Conservation (phyloP, 2,329 filamentous ascomycete genomes). For the Exserohilum rostratum region DNA sequence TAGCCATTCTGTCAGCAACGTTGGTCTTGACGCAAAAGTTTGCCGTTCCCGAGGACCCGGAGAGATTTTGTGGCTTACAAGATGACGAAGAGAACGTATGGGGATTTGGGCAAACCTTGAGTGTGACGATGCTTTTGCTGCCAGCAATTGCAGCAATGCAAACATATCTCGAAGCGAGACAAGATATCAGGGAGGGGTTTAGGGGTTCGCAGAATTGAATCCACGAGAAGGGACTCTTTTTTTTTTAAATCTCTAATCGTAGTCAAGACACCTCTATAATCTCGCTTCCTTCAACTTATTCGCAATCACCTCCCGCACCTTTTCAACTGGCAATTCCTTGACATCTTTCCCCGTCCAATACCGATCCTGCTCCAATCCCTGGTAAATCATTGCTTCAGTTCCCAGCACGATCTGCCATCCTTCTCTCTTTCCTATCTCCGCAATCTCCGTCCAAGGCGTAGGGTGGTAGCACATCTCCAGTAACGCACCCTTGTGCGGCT, state of each 20-base stretch:
- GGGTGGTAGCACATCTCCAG: slow-evolving; percentile 88
- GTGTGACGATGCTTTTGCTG: slow-evolving; percentile 37
- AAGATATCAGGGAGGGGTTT: slow-evolving; percentile 25
- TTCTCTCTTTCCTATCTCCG: slow-evolving; percentile 62
- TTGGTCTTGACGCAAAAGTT: slow-evolving; percentile 40
- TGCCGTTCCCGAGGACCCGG: slow-evolving; percentile 23
- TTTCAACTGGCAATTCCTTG: slow-evolving; percentile 64
- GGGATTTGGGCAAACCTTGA: slow-evolving; percentile 42
- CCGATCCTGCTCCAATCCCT: slow-evolving; percentile 70
- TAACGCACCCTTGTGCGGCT: slow-evolving; percentile 67
- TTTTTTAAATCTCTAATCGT: background rate
- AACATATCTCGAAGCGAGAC: slow-evolving; percentile 36
- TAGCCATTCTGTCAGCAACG: slow-evolving; percentile 30
- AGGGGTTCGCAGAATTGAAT: background rate
- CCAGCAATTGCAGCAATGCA: slow-evolving; percentile 35
- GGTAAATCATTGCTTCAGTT: slow-evolving; percentile 78
- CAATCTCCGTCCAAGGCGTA: slow-evolving; percentile 67
- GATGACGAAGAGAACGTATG: slow-evolving; percentile 34
- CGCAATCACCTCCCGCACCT: slow-evolving; percentile 63
- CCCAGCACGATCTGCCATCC: slow-evolving; percentile 78
- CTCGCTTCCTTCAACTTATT: slow-evolving; percentile 36
- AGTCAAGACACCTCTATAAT: slow-evolving; percentile 19
- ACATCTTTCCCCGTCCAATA: slow-evolving; percentile 69
- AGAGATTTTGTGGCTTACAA: slow-evolving; percentile 31
- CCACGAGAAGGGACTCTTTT: background rate